Evolutionary conservation across 352 stramenopile species (phyloP), one percentile per base, ranked within the genome.

Genomic region (Globisporangium spinosum): DNA sequence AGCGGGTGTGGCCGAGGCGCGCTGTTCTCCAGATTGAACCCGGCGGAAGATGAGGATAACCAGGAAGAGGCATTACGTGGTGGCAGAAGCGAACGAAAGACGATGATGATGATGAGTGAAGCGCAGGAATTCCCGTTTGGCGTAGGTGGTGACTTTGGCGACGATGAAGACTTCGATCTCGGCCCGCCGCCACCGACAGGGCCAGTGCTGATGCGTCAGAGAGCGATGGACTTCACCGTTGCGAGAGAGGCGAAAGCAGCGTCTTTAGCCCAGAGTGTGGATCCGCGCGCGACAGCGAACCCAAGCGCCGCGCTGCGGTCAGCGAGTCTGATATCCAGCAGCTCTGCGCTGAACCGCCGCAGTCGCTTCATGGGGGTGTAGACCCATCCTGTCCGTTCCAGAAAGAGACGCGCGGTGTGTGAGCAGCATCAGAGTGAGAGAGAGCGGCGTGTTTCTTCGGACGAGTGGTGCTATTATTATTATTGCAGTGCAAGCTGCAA

Each of bases 171-270:
- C 40, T 78, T 78, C 49, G 73, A 78, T 45, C 56, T 83, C 4
- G 76, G 76, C 2, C 69, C 76, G 17, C 76, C 76, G 45, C 76
- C 76, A 25, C 62, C 69, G 43, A 66, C 38, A 17, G 69, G 73
- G 27, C 74, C 76, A 5, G 57, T 62, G 62, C 55, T 83, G n/a
- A 69, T 77, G 63, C 74, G 76, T 0, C 76, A 83, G 69, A 68
- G 78, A 55, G 76, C 76, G 32, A 74, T 65, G 58, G 76, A 83
- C 67, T 75, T 70, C 35, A 77, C 70, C 9, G 70, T 49, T 20
- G 66, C 53, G 58, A 49, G 64, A 59, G 55, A 64, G 55, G 55
- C 64, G 10, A 69, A 69, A 23, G 22, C 38, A 13, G 55, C 25
- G 55, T 32, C 55, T 51, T 51, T 69, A 23, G 55, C 55, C 17